A percentile compares a stretch with the other conserved stretches of the same genome.
These are phyloP conservation scores for Pilatotrama ljubarskyi DNA, from an alignment of 768 basidiomycete genomes.

Conservation along the genomic window DNA sequence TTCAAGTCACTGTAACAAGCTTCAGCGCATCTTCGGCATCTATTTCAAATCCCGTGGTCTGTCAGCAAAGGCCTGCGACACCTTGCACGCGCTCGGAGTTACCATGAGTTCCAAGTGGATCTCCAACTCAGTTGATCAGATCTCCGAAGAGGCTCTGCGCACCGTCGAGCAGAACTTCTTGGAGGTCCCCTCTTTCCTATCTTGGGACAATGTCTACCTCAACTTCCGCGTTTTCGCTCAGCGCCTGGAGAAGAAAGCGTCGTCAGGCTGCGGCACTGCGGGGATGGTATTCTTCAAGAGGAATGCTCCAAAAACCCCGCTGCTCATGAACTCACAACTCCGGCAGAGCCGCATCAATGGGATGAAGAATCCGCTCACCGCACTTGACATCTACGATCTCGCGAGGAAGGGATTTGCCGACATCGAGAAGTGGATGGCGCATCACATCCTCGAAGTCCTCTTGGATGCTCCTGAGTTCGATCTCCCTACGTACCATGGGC, in stretches of 20 bases:
- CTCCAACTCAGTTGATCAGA: conserved; percentile 20
- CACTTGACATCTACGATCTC: neutral
- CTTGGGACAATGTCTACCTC: neutral
- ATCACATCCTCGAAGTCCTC: conserved; percentile 2
- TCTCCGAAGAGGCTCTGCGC: conserved; percentile 27
- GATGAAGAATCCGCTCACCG: neutral
- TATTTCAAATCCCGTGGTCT: too few species aligned
- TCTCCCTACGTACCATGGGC: neutral
- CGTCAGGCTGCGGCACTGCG: neutral
- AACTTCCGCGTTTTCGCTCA: neutral
- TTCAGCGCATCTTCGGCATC: too few species aligned
- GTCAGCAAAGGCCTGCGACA: too few species aligned
- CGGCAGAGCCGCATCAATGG: neutral
- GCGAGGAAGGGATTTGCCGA: neutral
- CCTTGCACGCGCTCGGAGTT: too few species aligned
- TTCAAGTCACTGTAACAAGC: too few species aligned
- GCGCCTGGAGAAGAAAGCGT: neutral
- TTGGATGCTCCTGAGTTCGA: neutral
- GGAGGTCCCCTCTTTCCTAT: neutral
- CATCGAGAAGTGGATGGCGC: neutral
- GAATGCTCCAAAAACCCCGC: neutral
- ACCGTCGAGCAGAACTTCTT: neutral
- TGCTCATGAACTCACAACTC: neutral
- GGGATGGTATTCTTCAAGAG: neutral
- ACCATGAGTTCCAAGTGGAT: conserved; percentile 30